Percentiles rank a stretch among this genome's conserved stretches.
Conservation (phyloP, 306 rosid genomes). For the Carpinus viminea region DNA sequence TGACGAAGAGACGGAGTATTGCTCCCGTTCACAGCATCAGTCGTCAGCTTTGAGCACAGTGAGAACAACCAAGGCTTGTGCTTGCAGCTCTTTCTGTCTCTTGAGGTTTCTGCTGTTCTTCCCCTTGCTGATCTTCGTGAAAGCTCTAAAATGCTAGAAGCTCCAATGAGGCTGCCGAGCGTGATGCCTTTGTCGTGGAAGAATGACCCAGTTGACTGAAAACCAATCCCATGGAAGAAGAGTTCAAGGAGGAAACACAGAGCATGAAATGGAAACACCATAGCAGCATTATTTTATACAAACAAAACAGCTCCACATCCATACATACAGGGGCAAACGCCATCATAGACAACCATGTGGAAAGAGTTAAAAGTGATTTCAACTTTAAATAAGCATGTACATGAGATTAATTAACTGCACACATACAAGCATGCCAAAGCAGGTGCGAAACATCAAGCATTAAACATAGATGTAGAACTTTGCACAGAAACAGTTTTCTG, state of each 20-base stretch:
- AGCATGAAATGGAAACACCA: not conserved
- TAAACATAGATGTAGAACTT: not conserved
- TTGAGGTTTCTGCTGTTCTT: slow-evolving; percentile 41
- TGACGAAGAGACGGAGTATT: slow-evolving; percentile 63
- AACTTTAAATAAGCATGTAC: slow-evolving; percentile 9
- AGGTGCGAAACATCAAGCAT: not conserved
- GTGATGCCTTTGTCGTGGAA: slow-evolving; percentile 62
- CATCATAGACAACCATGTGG: slow-evolving; percentile 24
- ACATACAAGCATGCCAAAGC: not conserved
- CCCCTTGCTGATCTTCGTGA: slow-evolving; percentile 57
- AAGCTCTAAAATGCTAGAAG: slow-evolving; percentile 47
- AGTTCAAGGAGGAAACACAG: slow-evolving; percentile 15
- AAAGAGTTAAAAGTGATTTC: slow-evolving; percentile 24
- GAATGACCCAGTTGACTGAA: slow-evolving; percentile 59
- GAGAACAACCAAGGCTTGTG: slow-evolving; percentile 63
- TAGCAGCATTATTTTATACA: not conserved
- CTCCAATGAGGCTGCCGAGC: slow-evolving; percentile 66
- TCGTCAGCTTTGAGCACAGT: slow-evolving; percentile 59
- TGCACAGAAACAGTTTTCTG: not conserved
- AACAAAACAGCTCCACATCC: not conserved
- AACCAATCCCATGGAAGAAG: slow-evolving; percentile 8
- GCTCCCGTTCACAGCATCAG: slow-evolving; percentile 48
- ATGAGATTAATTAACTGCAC: not conserved
- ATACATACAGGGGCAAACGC: slow-evolving; percentile 22
- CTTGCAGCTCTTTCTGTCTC: slow-evolving; percentile 42